A percentile compares a stretch with the other conserved stretches of the same genome.
These are phyloP conservation scores for Colletotrichum magnum DNA, from an alignment of 2,329 filamentous ascomycete genomes.

Conservation along the genomic window DNA sequence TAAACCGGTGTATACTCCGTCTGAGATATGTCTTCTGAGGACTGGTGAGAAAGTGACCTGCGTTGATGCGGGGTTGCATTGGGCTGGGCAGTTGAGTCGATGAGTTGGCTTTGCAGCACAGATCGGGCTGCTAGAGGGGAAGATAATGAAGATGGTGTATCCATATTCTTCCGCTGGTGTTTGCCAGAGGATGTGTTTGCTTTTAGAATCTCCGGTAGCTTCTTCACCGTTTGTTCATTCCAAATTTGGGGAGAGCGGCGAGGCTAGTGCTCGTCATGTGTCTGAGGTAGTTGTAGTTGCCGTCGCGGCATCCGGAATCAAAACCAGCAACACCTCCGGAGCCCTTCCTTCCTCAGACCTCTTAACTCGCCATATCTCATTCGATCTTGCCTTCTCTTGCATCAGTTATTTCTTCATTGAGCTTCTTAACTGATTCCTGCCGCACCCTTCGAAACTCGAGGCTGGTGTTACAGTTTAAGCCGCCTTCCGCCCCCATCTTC, in stretches of 20 bases:
- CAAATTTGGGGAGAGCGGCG: not conserved
- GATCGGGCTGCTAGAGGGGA: slow-evolving; percentile 12
- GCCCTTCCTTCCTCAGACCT: not conserved
- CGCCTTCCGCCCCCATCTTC: too few relatives aligned
- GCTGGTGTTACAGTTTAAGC: too few relatives aligned
- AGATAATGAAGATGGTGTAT: not conserved
- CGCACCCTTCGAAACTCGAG: too few relatives aligned
- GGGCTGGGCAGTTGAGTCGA: not conserved
- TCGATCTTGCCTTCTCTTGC: not conserved
- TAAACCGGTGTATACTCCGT: too few relatives aligned
- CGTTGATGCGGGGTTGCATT: slow-evolving; percentile 1
- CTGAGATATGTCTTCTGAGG: too few relatives aligned
- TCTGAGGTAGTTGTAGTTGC: not conserved
- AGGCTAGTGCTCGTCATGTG: slow-evolving; percentile 2
- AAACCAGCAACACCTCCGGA: slow-evolving; percentile 8
- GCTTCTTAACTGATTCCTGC: not conserved
- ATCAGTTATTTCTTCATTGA: not conserved
- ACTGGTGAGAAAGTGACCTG: not conserved
- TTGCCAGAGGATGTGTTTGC: slow-evolving; percentile 9
- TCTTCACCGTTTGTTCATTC: not conserved
- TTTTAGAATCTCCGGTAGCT: not conserved
- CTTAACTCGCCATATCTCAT: not conserved
- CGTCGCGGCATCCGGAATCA: not conserved
- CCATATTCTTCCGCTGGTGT: not conserved
- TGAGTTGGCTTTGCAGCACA: not conserved